Conservation (phyloP, 1,284 basidiomycete species). For the Rhodotorula sp. region DNA sequence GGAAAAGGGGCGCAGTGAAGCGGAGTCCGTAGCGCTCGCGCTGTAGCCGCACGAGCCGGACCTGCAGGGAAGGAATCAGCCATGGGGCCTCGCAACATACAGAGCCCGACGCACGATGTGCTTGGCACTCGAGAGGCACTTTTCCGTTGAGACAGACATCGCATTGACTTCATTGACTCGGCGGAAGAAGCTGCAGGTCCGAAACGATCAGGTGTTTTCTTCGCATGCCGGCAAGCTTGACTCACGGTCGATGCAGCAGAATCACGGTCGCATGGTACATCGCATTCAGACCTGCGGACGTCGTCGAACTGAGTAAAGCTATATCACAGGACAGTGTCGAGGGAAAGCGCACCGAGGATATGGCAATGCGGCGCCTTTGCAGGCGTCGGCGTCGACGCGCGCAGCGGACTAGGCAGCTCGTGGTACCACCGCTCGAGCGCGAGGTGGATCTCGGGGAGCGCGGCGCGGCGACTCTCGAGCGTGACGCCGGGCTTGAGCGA, state of each 20-base stretch:
- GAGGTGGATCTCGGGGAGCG: slow-evolving; percentile 25
- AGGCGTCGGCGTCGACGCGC: slow-evolving; percentile 11
- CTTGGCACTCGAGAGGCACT: slow-evolving; percentile 11
- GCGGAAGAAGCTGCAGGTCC: slow-evolving; percentile 15
- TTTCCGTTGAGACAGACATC: slow-evolving; percentile 11
- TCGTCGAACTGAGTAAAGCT: neutral
- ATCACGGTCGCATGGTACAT: slow-evolving; percentile 1
- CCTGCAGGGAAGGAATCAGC: neutral
- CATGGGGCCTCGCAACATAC: neutral
- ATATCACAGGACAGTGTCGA: neutral
- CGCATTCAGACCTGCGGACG: neutral
- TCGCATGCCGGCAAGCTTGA: neutral
- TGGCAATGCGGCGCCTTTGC: slow-evolving; percentile 23
- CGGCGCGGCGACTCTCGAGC: neutral
- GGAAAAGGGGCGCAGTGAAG: neutral
- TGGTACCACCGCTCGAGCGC: slow-evolving; percentile 20
- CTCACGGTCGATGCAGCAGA: slow-evolving; percentile 3
- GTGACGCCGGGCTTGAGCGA: slow-evolving; percentile 10
- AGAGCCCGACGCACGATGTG: slow-evolving; percentile 1
- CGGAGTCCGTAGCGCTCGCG: slow-evolving; percentile 6
- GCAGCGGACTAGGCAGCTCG: slow-evolving; percentile 13
- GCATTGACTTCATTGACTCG: neutral
- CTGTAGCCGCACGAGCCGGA: slow-evolving; percentile 19
- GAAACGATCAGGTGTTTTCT: neutral
- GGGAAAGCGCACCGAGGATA: slow-evolving; percentile 6